A percentile compares a stretch with the other conserved stretches of the same genome.
Conservation (phyloP, 106 monocot species). For the Platanthera zijinensis region DNA sequence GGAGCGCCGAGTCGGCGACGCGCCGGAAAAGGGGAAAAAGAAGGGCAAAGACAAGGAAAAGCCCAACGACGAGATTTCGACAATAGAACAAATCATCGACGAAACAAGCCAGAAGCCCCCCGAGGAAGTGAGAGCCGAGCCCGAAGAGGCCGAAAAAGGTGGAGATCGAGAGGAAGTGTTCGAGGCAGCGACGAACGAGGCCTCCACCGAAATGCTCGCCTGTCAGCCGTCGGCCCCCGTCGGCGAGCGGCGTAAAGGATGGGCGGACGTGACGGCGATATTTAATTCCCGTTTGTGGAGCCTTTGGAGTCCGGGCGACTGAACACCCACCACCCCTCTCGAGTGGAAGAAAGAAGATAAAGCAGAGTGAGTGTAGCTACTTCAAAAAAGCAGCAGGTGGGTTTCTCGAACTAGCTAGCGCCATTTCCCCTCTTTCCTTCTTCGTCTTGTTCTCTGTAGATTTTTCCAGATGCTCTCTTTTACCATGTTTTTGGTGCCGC, state of each 20-base stretch:
- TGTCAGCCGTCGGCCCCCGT: slow-evolving; percentile 5
- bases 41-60: not conserved
- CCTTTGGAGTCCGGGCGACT: slow-evolving; percentile 36
- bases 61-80: not conserved
- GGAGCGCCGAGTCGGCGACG: not conserved
- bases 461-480: no score
- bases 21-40: slow-evolving; percentile 10
- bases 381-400: no score
- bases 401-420: no score
- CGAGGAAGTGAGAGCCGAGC: no score
- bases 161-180: not conserved
- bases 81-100: not conserved
- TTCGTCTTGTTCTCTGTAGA: no score
- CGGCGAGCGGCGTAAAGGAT: slow-evolving; percentile 23
- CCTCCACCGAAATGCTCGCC: not conserved
- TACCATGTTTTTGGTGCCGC: no score
- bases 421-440: no score
- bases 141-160: not conserved
- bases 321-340: no score
- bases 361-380: not conserved
- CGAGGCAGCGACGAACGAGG: not conserved
- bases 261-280: slow-evolving; percentile 38
- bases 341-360: not conserved
- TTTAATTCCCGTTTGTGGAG: slow-evolving; percentile 35
- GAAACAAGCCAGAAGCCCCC: not conserved